Base-by-base conservation (phyloP, 441 rosid species). In the Adansonia rubrostipa region DNA sequence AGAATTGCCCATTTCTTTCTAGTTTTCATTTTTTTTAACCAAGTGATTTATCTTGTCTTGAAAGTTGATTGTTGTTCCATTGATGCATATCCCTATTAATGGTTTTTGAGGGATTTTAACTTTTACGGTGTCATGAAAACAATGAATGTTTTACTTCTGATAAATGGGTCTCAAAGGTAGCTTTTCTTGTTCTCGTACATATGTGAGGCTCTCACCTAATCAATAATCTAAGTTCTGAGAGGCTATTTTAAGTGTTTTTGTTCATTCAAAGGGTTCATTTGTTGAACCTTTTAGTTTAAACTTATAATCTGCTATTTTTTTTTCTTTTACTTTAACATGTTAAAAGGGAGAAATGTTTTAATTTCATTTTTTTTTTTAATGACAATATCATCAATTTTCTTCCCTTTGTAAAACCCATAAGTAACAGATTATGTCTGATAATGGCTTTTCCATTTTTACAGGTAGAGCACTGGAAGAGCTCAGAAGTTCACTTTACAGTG, bases 391-490 rank as follows among this genome's bases (percentile, higher is more conserved):
- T 45, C 50, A 45, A 45, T 8, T 8, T 45, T 9, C 50, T 45
- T 2, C 11, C 9, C 14, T 44, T 44, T 7, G 9, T 44, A 44
- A 44, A 44, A 48, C 13, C 9, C 51, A 48, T 48, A 9, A 48
- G 13, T 48, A 48, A 48, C 51, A 9, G 51, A 48, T 10, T 48
- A 48, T 9, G 58, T 54, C 58, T 54, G 58, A 6, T 15, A 54
- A 54, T 54, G 19, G 5, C 20, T 14, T 67, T 24, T 68, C 73
- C 19, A 24, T 51, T 20, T 15, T 62, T 75, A 22, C 82, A 94
- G 98, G 97, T 20, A 56, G 89, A 85, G 95, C 98, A 48, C 73
- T 96, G 89, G 99, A 96, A 84, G 97, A 92, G 72, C 84, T 92
- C 40, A 91, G 98, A 84, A 81, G 97, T 50, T 83, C 94, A 79